phyloP scores from a whole-genome alignment of 176 grass and related monocot species.

The Triticum urartu region DNA sequence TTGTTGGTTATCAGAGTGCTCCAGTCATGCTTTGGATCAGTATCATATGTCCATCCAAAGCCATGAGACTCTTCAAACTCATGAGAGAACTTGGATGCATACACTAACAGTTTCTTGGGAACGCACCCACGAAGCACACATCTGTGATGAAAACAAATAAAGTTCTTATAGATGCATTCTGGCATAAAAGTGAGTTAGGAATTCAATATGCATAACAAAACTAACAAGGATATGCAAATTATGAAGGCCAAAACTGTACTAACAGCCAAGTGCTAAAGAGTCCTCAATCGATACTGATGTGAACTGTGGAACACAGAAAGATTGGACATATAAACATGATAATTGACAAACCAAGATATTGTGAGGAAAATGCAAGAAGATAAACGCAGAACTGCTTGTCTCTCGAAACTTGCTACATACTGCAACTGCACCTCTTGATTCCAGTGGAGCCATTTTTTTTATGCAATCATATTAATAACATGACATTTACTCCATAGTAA shows the following conservation, averaged over 20 bases:
- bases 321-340: neutral
- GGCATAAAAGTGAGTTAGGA: neutral
- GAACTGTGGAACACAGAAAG: neutral
- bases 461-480: neutral
- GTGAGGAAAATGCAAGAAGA: neutral
- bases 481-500: neutral
- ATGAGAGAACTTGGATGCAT: slow-evolving; percentile 65
- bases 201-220: neutral
- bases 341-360: neutral
- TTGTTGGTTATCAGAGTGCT: slow-evolving; percentile 77
- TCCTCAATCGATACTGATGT: neutral
- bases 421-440: neutral
- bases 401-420: neutral
- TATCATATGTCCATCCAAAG: slow-evolving; percentile 70
- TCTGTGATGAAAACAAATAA: slow-evolving; percentile 38
- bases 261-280: neutral
- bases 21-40: slow-evolving; percentile 72
- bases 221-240: slow-evolving; percentile 1
- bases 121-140: slow-evolving; percentile 78
- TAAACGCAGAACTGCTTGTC: neutral
- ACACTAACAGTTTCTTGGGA: slow-evolving; percentile 77
- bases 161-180: neutral
- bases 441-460: neutral
- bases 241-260: neutral
- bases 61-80: slow-evolving; percentile 80